Conservation (phyloP, 495 filamentous ascomycete species). For the Xylaria palmicola region DNA sequence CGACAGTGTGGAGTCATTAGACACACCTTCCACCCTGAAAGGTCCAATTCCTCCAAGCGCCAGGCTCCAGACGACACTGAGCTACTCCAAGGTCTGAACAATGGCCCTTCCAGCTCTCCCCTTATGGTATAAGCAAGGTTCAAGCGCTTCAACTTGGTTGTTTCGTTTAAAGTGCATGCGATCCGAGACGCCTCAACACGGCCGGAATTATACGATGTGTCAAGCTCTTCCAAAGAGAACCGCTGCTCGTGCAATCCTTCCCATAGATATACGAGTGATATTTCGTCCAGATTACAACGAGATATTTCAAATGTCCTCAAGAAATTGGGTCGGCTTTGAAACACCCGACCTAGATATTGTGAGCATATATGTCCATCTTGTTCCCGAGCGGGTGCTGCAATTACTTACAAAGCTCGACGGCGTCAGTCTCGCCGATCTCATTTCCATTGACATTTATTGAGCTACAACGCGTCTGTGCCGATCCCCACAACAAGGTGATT, state of each 20-base stretch:
- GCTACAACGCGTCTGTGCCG: slow-evolving; percentile 71
- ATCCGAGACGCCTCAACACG: slow-evolving; percentile 65
- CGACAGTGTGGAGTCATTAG: background rate
- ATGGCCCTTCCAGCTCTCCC: slow-evolving; percentile 21
- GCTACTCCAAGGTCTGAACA: slow-evolving; percentile 28
- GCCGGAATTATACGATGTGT: slow-evolving; percentile 75
- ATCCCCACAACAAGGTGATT: slow-evolving; percentile 71
- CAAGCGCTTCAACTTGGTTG: slow-evolving; percentile 18
- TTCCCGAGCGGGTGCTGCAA: background rate
- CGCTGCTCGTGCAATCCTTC: slow-evolving; percentile 63
- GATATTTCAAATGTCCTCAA: slow-evolving; percentile 80
- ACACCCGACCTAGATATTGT: slow-evolving; percentile 18
- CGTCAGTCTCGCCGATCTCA: slow-evolving; percentile 74
- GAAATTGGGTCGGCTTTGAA: slow-evolving; percentile 28
- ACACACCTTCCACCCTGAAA: slow-evolving; percentile 60
- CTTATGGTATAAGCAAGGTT: slow-evolving; percentile 29
- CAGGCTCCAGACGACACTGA: slow-evolving; percentile 56
- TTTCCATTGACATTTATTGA: slow-evolving; percentile 84
- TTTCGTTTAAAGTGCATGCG: slow-evolving; percentile 33
- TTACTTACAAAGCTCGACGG: slow-evolving; percentile 55
- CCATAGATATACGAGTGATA: slow-evolving; percentile 55
- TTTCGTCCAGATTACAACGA: slow-evolving; percentile 68
- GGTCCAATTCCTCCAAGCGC: slow-evolving; percentile 70
- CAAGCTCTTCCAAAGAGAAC: slow-evolving; percentile 69
- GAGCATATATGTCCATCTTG: background rate